A percentile compares a stretch with the other conserved stretches of the same genome.
These are phyloP conservation scores for Cupressus sempervirens DNA, from an alignment of 75 land plant species.

Conservation along the genomic window DNA sequence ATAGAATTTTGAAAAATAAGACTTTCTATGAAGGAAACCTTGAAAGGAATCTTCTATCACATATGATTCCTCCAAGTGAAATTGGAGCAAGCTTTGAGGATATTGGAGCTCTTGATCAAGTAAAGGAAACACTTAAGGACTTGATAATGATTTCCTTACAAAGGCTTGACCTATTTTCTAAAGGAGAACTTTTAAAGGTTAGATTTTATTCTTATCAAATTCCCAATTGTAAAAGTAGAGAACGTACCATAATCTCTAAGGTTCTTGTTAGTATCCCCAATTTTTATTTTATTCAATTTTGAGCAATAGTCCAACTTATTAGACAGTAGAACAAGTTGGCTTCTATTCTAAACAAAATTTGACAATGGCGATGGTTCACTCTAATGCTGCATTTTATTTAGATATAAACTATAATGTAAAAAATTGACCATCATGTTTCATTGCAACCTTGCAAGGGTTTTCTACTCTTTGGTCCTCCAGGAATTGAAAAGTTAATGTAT, in stretches of 20 bases:
- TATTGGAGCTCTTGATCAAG: too few species aligned
- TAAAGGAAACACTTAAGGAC: too few species aligned
- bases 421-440: neutral
- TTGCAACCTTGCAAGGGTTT: slow-evolving; percentile 87
- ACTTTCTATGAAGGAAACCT: slow-evolving; percentile 11
- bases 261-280: too few species aligned
- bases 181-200: slow-evolving; percentile 85
- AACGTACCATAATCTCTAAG: too few species aligned
- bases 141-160: slow-evolving; percentile 92
- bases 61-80: slow-evolving; percentile 95
- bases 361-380: too few species aligned
- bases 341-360: too few species aligned
- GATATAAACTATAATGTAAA: neutral
- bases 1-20: neutral
- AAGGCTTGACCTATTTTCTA: slow-evolving; percentile 79
- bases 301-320: too few species aligned
- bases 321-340: too few species aligned
- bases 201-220: neutral
- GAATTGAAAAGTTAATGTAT: slow-evolving; percentile 89
- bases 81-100: too few species aligned
- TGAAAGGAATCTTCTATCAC: slow-evolving; percentile 42
- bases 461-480: slow-evolving; percentile 88
- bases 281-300: too few species aligned
- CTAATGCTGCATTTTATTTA: too few species aligned
- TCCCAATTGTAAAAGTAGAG: neutral